Evolutionary conservation across 176 grass and related monocot genomes (phyloP).

Genomic region (Dactylis glomerata): DNA sequence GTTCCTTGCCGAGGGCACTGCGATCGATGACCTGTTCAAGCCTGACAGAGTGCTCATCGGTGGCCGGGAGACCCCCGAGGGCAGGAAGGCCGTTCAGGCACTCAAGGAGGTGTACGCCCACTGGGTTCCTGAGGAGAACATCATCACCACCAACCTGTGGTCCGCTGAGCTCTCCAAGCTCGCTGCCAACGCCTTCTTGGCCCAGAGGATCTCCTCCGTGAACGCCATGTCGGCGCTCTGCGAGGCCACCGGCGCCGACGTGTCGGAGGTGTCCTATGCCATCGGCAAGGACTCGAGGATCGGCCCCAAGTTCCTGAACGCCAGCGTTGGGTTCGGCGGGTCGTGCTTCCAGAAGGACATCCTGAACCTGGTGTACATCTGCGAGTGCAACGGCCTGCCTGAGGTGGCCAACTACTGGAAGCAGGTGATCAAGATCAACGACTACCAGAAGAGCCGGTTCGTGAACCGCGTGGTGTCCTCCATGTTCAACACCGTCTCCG

Average conservation of each 20-base stretch:
- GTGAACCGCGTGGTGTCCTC: constrained; percentile 87
- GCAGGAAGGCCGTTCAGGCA: constrained; percentile 67
- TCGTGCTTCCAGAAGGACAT: constrained; percentile 98
- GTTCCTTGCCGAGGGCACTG: constrained; percentile 86
- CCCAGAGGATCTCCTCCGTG: constrained; percentile 94
- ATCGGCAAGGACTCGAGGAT: constrained; percentile 84
- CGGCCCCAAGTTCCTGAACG: constrained; percentile 85
- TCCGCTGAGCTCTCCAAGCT: constrained; percentile 88
- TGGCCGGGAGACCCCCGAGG: constrained; percentile 75
- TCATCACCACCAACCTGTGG: constrained; percentile 92
- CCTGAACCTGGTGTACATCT: constrained; percentile 91
- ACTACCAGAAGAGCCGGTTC: constrained; percentile 92
- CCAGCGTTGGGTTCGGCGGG: constrained; percentile 81
- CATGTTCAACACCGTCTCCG: constrained; percentile 89
- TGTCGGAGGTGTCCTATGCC: constrained; percentile 68
- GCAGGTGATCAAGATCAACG: constrained; percentile 98
- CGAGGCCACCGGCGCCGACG: constrained; percentile 82
- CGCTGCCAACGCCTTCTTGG: constrained; percentile 77
- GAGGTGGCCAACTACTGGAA: constrained; percentile 97
- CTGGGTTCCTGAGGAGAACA: constrained; percentile 89
- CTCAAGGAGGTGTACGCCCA: constrained; percentile 81
- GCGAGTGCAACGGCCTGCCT: constrained; percentile 88
- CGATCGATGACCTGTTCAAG: constrained; percentile 72
- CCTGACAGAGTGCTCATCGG: constrained; percentile 86
- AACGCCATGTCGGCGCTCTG: constrained; percentile 90